Evolutionary conservation across 306 rosid species (phyloP), one percentile per base, ranked within the genome.

Genomic region (Inga laurina): DNA sequence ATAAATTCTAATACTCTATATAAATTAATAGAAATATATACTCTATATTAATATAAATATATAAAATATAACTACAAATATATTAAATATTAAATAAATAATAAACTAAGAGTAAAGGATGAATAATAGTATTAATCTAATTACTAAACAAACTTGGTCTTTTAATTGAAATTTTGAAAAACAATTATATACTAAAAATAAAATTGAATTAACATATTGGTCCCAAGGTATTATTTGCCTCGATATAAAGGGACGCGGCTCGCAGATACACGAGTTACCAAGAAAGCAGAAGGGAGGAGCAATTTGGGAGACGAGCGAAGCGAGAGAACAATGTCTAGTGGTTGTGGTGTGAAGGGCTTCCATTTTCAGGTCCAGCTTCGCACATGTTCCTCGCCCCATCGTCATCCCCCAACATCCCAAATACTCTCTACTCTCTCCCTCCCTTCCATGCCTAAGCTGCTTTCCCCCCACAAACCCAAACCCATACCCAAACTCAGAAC

Each of bases 271-370:
- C 16, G 5, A 1, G 52, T 0, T 13, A 48, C 4, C 16, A 2
- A 21, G 62, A 54, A 7, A 54, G 11, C 27, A 7, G 57, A 51
- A 18, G 7, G 21, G 57, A 14, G 19, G 57, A 4, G 8, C 7
- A 15, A 48, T 48, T 4, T 48, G 52, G 59, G 59, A 52, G 59
- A 16, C 24, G 0, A 11, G 14, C 10, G 32, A 22, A 22, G 14
- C 21, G 70, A 64, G 6, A 27, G 56, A 72, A 82, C 30, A 62
- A 86, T 82, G 90, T 76, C 81, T 41, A 84, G n/a, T 72, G 75
- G 72, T 39, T 84, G 27, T 69, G 75, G 86, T 46, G 84, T 85
- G 34, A 82, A 86, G 54, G 86, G 88, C 75, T 54, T 90, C 45
- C 86, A 85, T 11, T 62, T 86, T 39, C 76, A 66, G 19, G 54